These are phyloP conservation scores for Cladosporium sphaerospermum DNA, from an alignment of 2,329 filamentous ascomycete genomes.

Conservation along the genomic window DNA sequence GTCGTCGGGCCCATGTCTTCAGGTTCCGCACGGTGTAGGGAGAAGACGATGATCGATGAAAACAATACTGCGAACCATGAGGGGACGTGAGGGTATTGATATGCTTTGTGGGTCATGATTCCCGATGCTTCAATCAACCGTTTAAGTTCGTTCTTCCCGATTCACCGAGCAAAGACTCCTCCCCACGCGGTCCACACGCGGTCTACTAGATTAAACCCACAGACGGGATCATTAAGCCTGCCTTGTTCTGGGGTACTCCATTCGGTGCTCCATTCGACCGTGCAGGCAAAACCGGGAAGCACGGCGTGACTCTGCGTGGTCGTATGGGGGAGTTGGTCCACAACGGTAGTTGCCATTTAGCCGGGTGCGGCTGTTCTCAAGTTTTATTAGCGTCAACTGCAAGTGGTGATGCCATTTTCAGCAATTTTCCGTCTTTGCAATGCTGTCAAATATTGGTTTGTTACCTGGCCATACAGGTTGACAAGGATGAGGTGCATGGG, in stretches of 20 bases:
- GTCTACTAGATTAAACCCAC: slow-evolving; percentile 1
- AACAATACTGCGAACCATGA: slow-evolving; percentile 4
- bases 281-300: slow-evolving; percentile 10
- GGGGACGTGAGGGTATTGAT: neutral
- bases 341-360: slow-evolving; percentile 7
- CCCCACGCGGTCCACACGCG: neutral
- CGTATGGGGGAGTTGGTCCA: neutral
- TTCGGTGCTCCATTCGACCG: slow-evolving; percentile 13
- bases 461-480: too few species aligned
- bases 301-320: neutral
- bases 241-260: slow-evolving; percentile 7
- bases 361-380: slow-evolving; percentile 9
- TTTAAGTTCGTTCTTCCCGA: neutral
- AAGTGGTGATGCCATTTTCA: too few species aligned
- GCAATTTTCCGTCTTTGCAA: too few species aligned
- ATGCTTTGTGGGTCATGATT: neutral
- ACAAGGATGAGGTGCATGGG: too few species aligned
- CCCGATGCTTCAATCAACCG: neutral
- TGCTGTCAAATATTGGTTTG: too few species aligned
- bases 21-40: neutral
- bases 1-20: slow-evolving; percentile 8
- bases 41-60: slow-evolving; percentile 8
- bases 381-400: neutral
- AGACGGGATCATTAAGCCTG: slow-evolving; percentile 8
- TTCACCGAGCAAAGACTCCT: neutral